phyloP scores from a whole-genome alignment of 2,329 filamentous ascomycete species.

The Emmonsiellopsis sp. region DNA sequence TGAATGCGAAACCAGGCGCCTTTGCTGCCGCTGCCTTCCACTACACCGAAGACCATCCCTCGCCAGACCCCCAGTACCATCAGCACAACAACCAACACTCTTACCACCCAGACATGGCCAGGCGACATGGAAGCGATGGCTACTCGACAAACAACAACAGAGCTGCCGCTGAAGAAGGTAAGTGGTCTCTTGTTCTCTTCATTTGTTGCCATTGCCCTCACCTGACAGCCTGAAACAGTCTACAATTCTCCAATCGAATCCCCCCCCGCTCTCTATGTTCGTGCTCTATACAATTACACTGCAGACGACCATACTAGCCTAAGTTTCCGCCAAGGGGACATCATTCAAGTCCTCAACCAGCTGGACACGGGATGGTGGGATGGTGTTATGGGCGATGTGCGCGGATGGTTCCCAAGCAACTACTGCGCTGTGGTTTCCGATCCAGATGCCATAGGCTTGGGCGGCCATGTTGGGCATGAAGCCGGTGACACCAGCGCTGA shows the following conservation, averaged over 20 bases:
- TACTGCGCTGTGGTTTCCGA: constrained; percentile 83
- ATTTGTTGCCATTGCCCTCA: not conserved
- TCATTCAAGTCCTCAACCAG: constrained; percentile 97
- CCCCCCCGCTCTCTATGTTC: constrained; percentile 64
- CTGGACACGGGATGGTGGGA: constrained; percentile 99
- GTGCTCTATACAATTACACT: constrained; percentile 95
- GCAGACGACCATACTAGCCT: constrained; percentile 93
- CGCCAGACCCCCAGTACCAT: constrained; percentile 5
- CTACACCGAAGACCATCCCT: constrained; percentile 30
- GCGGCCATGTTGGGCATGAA: constrained; percentile 45
- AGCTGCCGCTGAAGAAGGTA: constrained; percentile 1
- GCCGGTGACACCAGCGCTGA: constrained; percentile 44
- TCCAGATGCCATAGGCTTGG: constrained; percentile 61
- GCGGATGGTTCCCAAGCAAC: constrained; percentile 98
- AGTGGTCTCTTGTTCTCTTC: not conserved
- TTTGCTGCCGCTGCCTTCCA: constrained; percentile 34
- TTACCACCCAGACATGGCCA: constrained; percentile 1
- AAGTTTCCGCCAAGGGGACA: constrained; percentile 92
- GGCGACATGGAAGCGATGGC: constrained; percentile 12
- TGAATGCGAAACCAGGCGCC: constrained; percentile 26
- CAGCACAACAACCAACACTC: not conserved
- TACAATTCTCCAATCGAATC: constrained; percentile 22
- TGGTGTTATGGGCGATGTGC: constrained; percentile 89
- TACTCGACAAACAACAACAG: constrained; percentile 1
- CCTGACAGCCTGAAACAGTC: not conserved